Evolutionary conservation across 495 filamentous ascomycete species (phyloP).

Genomic region (Aspergillus egyptiacus): DNA sequence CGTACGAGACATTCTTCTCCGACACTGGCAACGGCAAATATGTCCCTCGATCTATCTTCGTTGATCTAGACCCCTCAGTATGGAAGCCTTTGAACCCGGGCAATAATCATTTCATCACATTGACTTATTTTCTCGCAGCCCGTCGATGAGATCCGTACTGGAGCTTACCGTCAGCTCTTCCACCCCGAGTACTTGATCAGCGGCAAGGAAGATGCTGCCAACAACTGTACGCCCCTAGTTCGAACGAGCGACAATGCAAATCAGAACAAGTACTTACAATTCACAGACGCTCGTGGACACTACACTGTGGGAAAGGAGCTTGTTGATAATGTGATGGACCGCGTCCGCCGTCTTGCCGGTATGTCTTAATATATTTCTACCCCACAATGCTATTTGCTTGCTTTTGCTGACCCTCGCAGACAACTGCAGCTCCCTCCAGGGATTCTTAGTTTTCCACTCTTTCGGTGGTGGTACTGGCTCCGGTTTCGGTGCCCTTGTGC

Average conservation of each 20-base stretch:
- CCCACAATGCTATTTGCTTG: background rate
- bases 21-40: slow-evolving; percentile 84
- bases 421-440: slow-evolving; percentile 86
- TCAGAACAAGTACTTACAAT: slow-evolving; percentile 22
- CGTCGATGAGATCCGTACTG: slow-evolving; percentile 87
- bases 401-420: slow-evolving; percentile 45
- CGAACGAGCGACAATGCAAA: background rate
- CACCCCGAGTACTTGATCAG: slow-evolving; percentile 83
- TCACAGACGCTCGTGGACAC: slow-evolving; percentile 75
- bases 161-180: slow-evolving; percentile 77
- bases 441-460: slow-evolving; percentile 90
- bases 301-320: slow-evolving; percentile 93
- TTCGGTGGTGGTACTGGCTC: slow-evolving; percentile 91
- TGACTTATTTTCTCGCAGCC: slow-evolving; percentile 41
- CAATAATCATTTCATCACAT: background rate
- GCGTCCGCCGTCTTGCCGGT: slow-evolving; percentile 79
- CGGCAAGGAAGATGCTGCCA: slow-evolving; percentile 91
- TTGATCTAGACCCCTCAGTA: slow-evolving; percentile 81
- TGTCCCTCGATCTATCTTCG: slow-evolving; percentile 83
- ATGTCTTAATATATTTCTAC: slow-evolving; percentile 8
- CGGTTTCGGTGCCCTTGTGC: slow-evolving; percentile 79
- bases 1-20: slow-evolving; percentile 87
- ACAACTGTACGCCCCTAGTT: slow-evolving; percentile 56
- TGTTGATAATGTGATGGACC: slow-evolving; percentile 75
- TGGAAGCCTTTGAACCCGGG: slow-evolving; percentile 11